A percentile compares a stretch with the other conserved stretches of the same genome.
Conservation (phyloP, 2,329 filamentous ascomycete genomes). For the Fusarium sp. region DNA sequence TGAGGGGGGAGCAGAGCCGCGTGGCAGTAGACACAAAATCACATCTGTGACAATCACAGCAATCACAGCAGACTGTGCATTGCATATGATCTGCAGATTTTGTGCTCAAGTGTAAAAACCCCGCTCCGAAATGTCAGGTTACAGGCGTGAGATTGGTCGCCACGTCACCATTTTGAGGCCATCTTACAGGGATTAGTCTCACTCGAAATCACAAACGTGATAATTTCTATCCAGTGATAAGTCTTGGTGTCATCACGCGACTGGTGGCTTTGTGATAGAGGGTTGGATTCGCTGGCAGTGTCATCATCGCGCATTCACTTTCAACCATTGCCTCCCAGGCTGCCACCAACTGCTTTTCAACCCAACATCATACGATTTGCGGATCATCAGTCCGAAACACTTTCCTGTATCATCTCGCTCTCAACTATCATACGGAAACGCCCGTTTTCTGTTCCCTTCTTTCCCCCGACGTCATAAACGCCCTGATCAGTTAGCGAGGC, state of each 20-base stretch:
- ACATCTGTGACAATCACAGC: background rate
- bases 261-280: conserved; percentile 1
- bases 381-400: background rate
- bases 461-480: background rate
- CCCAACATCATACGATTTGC: background rate
- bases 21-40: background rate
- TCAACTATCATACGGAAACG: background rate
- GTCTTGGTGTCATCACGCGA: background rate
- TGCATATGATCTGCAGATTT: background rate
- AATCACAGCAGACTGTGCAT: background rate
- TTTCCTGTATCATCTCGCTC: background rate
- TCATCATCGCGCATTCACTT: background rate
- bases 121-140: background rate
- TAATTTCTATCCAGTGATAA: background rate
- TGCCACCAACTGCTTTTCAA: background rate
- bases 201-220: conserved; percentile 3
- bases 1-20: background rate
- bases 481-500: background rate
- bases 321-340: background rate
- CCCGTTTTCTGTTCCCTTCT: background rate
- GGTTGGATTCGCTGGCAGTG: background rate
- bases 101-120: background rate
- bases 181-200: background rate
- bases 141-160: background rate
- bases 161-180: conserved; percentile 10